Evolutionary conservation across 2,329 filamentous ascomycete genomes (phyloP), one percentile per base, ranked within the genome.

Genomic region (Ilyonectria destructans): DNA sequence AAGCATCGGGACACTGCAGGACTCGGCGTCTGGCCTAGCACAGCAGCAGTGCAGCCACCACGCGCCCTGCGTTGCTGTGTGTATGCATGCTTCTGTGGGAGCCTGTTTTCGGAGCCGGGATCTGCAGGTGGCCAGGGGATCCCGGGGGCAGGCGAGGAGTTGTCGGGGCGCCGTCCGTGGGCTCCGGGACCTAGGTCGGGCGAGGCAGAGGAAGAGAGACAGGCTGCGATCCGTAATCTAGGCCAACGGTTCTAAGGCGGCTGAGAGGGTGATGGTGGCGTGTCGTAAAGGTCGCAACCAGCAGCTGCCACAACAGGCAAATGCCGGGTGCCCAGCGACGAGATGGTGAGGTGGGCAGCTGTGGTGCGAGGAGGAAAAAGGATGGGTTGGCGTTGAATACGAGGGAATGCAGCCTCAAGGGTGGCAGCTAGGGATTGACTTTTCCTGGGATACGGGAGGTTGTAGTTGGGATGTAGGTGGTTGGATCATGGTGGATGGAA

Each of bases 341-440:
- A 48, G 40, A 43, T 43, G 15, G 17, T 17, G n/a, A 43, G 15
- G 15, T 15, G 51, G 40, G 51, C 19, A 43, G n/a, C 33, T 37
- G 54, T 43, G 52, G 19, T 31, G 49, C 10, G n/a, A 54, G 51
- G n/a, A 58, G 35, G 46, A 45, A 56, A 26, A 56, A 43, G 40
- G 46, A 66, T 61, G 49, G 51, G 43, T 35, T 46, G 73, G 67
- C 63, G 60, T 68, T 74, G 73, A 74, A 75, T 75, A 75, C 73
- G 73, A 75, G 73, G 62, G 59, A 69, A 68, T 75, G 71, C 51
- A 71, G 64, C 62, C 48, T 52, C 67, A 58, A 59, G 62, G 62
- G 62, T 67, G 54, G 65, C 51, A 59, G 60, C 65, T 63, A 59
- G 51, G 49, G 46, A 67, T 67, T 67, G 60, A 40, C 54, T 67